Evolutionary conservation across 768 basidiomycete genomes (phyloP), one percentile per base, ranked within the genome.

Genomic region (Mycena chlorophos): DNA sequence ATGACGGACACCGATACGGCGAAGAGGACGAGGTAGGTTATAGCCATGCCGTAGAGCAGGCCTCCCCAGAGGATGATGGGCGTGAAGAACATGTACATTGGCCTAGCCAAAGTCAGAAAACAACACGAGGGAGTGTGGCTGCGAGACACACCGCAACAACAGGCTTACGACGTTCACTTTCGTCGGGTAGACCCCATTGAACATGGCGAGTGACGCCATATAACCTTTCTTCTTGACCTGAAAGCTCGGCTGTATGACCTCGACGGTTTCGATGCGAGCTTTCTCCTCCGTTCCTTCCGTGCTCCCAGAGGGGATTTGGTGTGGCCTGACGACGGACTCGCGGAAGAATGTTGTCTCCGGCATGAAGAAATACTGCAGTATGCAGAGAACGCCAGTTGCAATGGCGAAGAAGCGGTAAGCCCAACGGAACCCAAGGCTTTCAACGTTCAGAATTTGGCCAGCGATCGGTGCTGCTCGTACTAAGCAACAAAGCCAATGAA

Each of bases 391-490:
- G 8, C 50, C 55, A 16, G 4, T 14, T 14, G 55, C 55, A 23
- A 56, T 56, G 16, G 55, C 55, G 37, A 56, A 56, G 37, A 47
- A 56, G 22, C 55, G 55, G 55, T 51, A 56, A 6, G 55, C 55
- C 55, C 55, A 56, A 20, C 55, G 55, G 50, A 51, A 56, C 4
- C 55, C 55, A 13, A 56, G 27, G 5, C 16, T 30, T 20, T 26
- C 34, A 14, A 51, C 51, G 55, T 51, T 39, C 37, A 56, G 23
- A 22, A 56, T 52, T 40, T 56, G 55, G 5, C 55, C 55, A 1
- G 55, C 40, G 22, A 56, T 52, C 19, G 40, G 27, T 0, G 55
- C 55, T 56, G 23, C 1, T 17, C 31, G 20, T 14, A 23, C 8
- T 19, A 13, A 34, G 16, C 23, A 3, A 0, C 16, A 17, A 5